Percentiles rank a stretch among this genome's conserved stretches.
phyloP scores from a whole-genome alignment of 768 basidiomycete species.

The Coprinopsis cinerea region DNA sequence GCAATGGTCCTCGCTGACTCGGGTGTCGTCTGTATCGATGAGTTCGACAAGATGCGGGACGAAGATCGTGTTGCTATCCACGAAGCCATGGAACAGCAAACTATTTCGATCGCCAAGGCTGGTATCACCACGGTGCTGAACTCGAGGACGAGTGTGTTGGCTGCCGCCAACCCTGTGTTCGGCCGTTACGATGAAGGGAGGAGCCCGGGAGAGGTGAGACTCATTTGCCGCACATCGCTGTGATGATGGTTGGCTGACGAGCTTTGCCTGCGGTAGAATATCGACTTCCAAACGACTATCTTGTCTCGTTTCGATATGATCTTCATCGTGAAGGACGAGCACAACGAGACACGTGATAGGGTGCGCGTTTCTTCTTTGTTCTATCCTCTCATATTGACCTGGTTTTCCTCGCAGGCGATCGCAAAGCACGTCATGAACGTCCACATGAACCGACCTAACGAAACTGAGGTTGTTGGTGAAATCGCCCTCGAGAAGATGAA shows the following conservation, averaged over 20 bases:
- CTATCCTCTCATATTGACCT: conserved; percentile 1
- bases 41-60: conserved; percentile 99
- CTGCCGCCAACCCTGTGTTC: conserved; percentile 97
- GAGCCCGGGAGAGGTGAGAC: conserved; percentile 82
- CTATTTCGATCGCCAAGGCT: conserved; percentile 98
- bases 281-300: conserved; percentile 97
- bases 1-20: conserved; percentile 99
- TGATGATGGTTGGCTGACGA: too few species aligned
- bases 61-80: conserved; percentile 99
- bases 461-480: conserved; percentile 68
- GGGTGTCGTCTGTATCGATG: conserved; percentile 98
- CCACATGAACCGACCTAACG: conserved; percentile 89
- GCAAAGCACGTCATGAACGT: conserved; percentile 98
- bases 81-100: conserved; percentile 99
- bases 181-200: conserved; percentile 96
- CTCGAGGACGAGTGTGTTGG: conserved; percentile 91
- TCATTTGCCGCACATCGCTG: neutral
- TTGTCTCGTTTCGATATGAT: conserved; percentile 99
- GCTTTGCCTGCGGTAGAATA: conserved; percentile 46
- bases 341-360: conserved; percentile 89
- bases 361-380: conserved; percentile 34
- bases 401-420: conserved; percentile 56
- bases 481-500: conserved; percentile 98
- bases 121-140: conserved; percentile 98
- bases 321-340: conserved; percentile 97